Base-by-base conservation (phyloP, 768 basidiomycete genomes). In the Boletales sp. region DNA sequence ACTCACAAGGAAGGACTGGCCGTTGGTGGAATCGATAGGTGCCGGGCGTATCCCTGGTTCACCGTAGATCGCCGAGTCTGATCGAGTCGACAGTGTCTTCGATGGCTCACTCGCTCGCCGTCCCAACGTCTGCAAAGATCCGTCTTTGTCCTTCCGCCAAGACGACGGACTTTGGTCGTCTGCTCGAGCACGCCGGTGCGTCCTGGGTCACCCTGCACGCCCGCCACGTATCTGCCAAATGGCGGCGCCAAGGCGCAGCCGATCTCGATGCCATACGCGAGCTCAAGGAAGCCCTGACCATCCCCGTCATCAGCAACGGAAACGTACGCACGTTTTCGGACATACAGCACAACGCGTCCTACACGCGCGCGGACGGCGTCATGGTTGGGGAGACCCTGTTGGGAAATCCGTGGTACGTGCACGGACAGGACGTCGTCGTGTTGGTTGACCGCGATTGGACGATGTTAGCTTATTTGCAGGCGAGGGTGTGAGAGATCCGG, bases 311-410 rank as follows among this genome's bases (percentile, higher is more conserved):
- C 42, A 87, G 84, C 67, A 91, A 91, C 59, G 89, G 89, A 11
- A 90, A 90, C 60, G 88, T 90, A 15, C 77, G 81, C 30, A 68
- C 64, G 15, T 82, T 76, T 68, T 66, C 68, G 27, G 83, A 91
- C 62, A 63, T 90, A 12, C 63, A 66, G 51, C 61, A 62, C 21
- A 89, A 90, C 60, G 61, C 76, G 44, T 60, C 65, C 29, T 70
- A 69, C 40, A 87, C 87, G 4, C 72, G 76, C 14, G 86, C 86
- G 39, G 82, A 87, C 57, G 89, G 89, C 9, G 62, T 85, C 47
- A 91, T 91, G 89, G 85, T 90, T 2, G 89, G 86, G 9, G 88
- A 90, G 61, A 78, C 80, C n/a, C 67, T 90, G 31, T 71, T 89
- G 5, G 80, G 78, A 15, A 89, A 91, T 67, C 87, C 87, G 30